Base-by-base conservation (phyloP, 257 asterid genomes). In the Sherardia arvensis region DNA sequence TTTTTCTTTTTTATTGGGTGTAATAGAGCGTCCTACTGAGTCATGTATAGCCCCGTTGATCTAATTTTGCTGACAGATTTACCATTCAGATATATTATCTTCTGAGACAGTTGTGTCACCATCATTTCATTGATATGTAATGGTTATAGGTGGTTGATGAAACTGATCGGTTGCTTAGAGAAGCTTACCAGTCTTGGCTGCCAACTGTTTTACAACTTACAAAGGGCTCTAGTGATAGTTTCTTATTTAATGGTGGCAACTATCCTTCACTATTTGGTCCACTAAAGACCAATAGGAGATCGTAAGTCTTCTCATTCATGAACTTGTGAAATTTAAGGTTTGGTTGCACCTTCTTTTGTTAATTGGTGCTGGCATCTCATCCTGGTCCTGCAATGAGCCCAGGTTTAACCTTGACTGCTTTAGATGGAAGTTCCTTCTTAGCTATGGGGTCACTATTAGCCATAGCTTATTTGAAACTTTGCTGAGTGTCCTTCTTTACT, bases 161-260 rank as follows among this genome's bases (percentile, higher is more conserved):
- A 79, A 85, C 95, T 59, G 98, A 91, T 74, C 81, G 96, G 61
- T 73, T 91, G 77, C 87, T 91, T 51, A 80, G 96, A 79, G 96
- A 91, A 78, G 84, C 94, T 2, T 88, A 91, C 74, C 98, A 91
- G 59, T 91, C 94, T 14, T 91, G 96, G 95, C 82, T 91, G 66
- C 95, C 98, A 58, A 85, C 85, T 30, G 96, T 88, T 53, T 86
- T 91, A 64, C 79, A 82, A 69, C 66, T 75, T 69, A 82, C 88
- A 4, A 66, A 71, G 67, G 66, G 84, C 72, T 30, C 58, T 14
- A 75, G 66, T 76, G 83, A 78, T 45, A 73, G 67, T 47, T 68
- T 23, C 34, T 61, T 62, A 21, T 76, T 69, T 7, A 68, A 27
- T 38, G 58, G 65, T 22, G 72, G 70, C 26, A 69, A 15, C 62